Base-by-base conservation (phyloP, 1,139 yeast genomes). In the Zygoascus meyerae region DNA sequence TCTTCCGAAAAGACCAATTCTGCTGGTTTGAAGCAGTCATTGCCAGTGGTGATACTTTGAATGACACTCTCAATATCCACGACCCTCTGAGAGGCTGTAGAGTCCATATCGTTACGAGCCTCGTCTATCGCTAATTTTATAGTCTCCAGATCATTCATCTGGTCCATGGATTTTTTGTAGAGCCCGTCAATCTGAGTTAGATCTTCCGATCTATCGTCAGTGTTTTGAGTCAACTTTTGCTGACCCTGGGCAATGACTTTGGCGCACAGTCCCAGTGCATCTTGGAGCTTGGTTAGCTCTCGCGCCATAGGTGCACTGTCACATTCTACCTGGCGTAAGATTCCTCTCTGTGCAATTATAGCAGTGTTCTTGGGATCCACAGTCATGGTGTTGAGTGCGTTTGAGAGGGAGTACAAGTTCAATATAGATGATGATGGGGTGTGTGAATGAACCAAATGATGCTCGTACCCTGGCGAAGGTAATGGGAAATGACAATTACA, bases 261-360 rank as follows among this genome's bases (percentile, higher is more conserved):
- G 21, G 30, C 35, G 7, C 37, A 29, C 8, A 32, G 14, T 6
- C 26, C 29, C 18, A 40, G 18, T 12, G 18, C 32, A 5, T 33
- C 18, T n/a, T 28, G 43, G 15, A 40, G 21, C 14, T 28, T 40
- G 21, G 17, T 14, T 17, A 40, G 16, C 14, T 10, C 33, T 3
- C 29, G 26, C n/a, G 32, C 43, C 14, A 40, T 29, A 5, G 26
- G 31, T 12, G 10, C 28, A 11, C 28, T 16, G n/a, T 33, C 28
- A 5, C 21, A 17, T 8, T 17, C 21, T 10, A 40, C 35, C n/a
- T 35, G 33, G 12, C 35, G 15, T 12, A 40, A 31, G 15, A 40
- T 17, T 12, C 43, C 43, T 16, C 43, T 35, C 16, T 40, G 43
- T 29, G 32, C 32, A 11, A 31, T 30, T 8, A 40, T 12, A 18